Base-by-base conservation (phyloP, 345 rosid species). In the Arabidopsis suecica region DNA sequence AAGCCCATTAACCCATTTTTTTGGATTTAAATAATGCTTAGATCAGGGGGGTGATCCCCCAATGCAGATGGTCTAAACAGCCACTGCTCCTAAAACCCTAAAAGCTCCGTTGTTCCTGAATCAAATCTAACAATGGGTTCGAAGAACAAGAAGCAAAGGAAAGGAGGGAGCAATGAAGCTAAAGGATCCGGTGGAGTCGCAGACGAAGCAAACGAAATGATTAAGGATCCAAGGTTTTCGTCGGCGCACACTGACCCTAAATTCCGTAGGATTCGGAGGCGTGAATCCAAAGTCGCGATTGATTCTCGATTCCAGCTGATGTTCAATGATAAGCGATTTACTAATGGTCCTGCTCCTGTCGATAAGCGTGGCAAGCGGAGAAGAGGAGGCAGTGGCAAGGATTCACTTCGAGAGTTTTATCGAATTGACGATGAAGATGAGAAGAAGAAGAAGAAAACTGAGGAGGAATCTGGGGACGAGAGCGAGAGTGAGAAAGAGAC, bases 281-380 rank as follows among this genome's bases (percentile, higher is more conserved):
- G 83, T 42, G 84, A 88, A 12, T 49, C 87, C 1, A 95, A 90
- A 80, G 93, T 92, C 3, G 48, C 80, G 5, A 87, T 95, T 37
- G 99, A 95, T 69, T 83, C 90, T 54, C 89, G 99, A 9, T 95
- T 95, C 81, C 25, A 75, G 45, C 71, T 83, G 16, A 78, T 84
- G 61, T 81, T 92, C 77, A 81, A 85, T 10, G 91, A 89, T 72
- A 89, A 87, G 76, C 72, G 69, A 18, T 90, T 93, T 65, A 63
- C 78, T 1, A n/a, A 87, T 0, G 86, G 89, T 54, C 73, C 88
- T 3, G 89, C 96, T 33, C 86, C 83, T 37, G 59, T 72, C 5
- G 99, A 95, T 69, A 90, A 92, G 85, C 82, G 99, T 34, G 99
- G 99, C 22, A 90, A 84, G 76, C 83, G 70, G 32, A 88, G 75